phyloP scores from a whole-genome alignment of 2,329 filamentous ascomycete genomes.

The Chaetomium sp. region DNA sequence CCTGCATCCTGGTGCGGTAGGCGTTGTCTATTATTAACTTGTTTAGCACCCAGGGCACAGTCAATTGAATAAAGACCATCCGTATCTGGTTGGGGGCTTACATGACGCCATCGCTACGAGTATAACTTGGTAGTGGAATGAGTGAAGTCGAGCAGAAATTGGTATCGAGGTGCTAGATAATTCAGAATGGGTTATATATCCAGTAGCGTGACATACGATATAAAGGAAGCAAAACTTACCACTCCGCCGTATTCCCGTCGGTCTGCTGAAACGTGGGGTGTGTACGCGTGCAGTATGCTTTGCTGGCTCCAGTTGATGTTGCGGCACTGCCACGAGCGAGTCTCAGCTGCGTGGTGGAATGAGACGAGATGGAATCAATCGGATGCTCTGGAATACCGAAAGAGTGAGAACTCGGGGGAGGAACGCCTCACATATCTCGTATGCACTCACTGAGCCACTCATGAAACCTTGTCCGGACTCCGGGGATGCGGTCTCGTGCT shows the following conservation, averaged over 20 bases:
- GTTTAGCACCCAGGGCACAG: constrained; percentile 2
- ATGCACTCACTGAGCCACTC: background rate
- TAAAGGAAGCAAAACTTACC: background rate
- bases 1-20: constrained; percentile 49
- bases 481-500: background rate
- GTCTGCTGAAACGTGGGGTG: background rate
- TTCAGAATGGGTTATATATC: background rate
- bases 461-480: background rate
- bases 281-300: background rate
- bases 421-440: background rate
- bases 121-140: background rate
- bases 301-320: constrained; percentile 1
- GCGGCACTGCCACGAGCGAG: background rate
- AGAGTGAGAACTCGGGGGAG: background rate
- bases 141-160: background rate
- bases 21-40: constrained; percentile 46
- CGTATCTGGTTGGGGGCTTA: constrained; percentile 2
- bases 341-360: background rate
- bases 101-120: constrained; percentile 5
- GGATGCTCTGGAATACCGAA: background rate
- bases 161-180: background rate
- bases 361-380: background rate
- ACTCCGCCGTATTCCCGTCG: background rate
- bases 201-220: background rate
- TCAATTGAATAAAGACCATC: no score